Evolutionary conservation across 345 rosid genomes (phyloP), one percentile per base, ranked within the genome.

Genomic region (Citrus unshiu): DNA sequence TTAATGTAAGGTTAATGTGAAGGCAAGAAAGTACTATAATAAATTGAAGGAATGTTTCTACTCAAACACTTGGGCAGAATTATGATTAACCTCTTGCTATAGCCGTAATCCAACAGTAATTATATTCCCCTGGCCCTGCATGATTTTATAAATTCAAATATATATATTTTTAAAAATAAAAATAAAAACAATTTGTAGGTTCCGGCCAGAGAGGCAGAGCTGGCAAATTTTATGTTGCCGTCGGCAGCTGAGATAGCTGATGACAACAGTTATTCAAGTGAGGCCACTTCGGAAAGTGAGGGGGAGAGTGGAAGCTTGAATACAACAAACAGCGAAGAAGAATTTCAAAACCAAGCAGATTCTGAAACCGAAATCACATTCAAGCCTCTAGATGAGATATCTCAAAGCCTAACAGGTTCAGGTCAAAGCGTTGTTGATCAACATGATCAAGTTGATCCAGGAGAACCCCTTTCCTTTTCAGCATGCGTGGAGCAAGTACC

Each of bases 241-340:
- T 72, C 76, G 18, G 35, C 63, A 12, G 5, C 70, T n/a, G 78
- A 75, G 60, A 37, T 43, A 71, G 60, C n/a, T 21, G 68, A 64
- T 21, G 40, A 68, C 32, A 22, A 51, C n/a, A 43, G 54, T 76
- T 22, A 62, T 39, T 67, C 57, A 73, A 72, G 73, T 24, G 61
- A 77, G 16, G 74, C 61, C 71, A 73, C 73, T 37, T 66, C 69
- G 3, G 39, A 58, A 74, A 70, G 62, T 59, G 77, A 73, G 46
- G 68, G 1, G 12, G 81, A 64, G 39, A 43, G 65, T 68, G 75
- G 66, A 68, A 77, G 70, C 70, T 34, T 19, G 34, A 22, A 64
- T 65, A 74, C 73, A 12, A 58, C 7, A 54, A 64, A 70, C 18
- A 65, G 77, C 46, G 46, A 21, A 19, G 81, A 77, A 64, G 83